Evolutionary conservation across 2,329 filamentous ascomycete genomes (phyloP).

Genomic region (Didymella segeticola): DNA sequence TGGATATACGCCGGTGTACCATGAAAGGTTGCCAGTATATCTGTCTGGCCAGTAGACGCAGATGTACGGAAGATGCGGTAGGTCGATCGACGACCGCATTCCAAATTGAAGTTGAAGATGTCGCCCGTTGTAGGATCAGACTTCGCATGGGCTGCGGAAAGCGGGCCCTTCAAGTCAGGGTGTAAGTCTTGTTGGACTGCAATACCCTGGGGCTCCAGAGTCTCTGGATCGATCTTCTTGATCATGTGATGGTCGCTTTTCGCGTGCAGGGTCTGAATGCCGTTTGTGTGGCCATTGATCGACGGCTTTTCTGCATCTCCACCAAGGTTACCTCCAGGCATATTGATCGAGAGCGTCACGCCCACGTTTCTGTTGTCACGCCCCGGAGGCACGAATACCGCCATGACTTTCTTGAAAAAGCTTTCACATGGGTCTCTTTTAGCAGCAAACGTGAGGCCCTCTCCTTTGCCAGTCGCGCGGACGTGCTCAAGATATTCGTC

Average conservation of each 20-base stretch:
- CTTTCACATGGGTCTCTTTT: conserved; percentile 76
- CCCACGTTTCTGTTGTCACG: conserved; percentile 62
- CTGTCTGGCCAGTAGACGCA: conserved; percentile 67
- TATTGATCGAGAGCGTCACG: conserved; percentile 70
- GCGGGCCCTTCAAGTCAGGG: conserved; percentile 69
- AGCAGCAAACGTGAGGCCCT: conserved; percentile 71
- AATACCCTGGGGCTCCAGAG: conserved; percentile 74
- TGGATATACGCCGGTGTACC: conserved; percentile 76
- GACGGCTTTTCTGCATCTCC: conserved; percentile 14
- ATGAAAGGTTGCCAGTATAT: conserved; percentile 72
- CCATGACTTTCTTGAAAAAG: conserved; percentile 74
- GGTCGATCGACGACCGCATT: conserved; percentile 61
- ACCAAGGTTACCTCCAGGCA: conserved; percentile 58
- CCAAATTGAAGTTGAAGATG: conserved; percentile 82
- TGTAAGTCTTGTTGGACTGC: conserved; percentile 68
- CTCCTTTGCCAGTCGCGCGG: conserved; percentile 63
- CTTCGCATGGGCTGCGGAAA: conserved; percentile 75
- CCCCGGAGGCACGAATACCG: conserved; percentile 57
- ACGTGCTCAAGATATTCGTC: conserved; percentile 69
- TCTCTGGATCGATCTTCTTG: conserved; percentile 71
- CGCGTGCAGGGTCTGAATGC: conserved; percentile 62
- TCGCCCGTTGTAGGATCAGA: conserved; percentile 76
- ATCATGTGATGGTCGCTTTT: conserved; percentile 64
- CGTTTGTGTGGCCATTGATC: conserved; percentile 41
- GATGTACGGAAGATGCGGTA: conserved; percentile 76